Evolutionary conservation across 495 filamentous ascomycete genomes (phyloP), one percentile per base, ranked within the genome.

Genomic region (Xylaria palmicola): DNA sequence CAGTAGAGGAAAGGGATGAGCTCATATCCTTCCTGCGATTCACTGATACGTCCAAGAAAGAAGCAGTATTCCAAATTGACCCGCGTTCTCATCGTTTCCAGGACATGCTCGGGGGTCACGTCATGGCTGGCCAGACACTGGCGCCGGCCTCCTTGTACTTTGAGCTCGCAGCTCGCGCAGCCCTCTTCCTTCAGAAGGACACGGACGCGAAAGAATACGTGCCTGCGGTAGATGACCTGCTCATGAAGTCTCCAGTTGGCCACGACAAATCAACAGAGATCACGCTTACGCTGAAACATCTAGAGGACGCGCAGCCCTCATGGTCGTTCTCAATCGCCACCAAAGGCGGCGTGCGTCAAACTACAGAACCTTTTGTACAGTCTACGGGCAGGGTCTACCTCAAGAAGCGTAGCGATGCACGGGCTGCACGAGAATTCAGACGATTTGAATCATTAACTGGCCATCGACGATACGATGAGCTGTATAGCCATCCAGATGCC

Each of bases 131-230:
- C 12, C 62, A 75, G 34, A 45, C 58, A 15, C 68, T 82, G 1
- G 73, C 69, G 40, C 79, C 79, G 17, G 78, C 77, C 15, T 72
- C 77, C 0, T 59, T 82, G 51, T 82, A 79, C 43, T 32, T 79
- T 32, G 79, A 82, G 49, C 48, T 79, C 7, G 72, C 66, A 41
- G n/a, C 58, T 32, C 63, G 58, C 12, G 69, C 69, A 8, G 62
- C 68, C n/a, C n/a, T 58, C 27, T 58, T 47, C 27, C 48, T 69
- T 0, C 27, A 44, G n/a, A 47, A 27, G 19, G 47, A 37, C 39
- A 39, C 54, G 24, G 17, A 7, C 6, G 34, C 59, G 0, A 36
- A 37, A 20, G 24, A 26, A 36, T 26, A 51, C 41, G 50, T 63
- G 13, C 54, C 59, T 7, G 32, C 29, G 4, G 43, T 69, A 10